Base-by-base conservation (phyloP, 148 eudicot species). In the Chenopodium berlandieri region DNA sequence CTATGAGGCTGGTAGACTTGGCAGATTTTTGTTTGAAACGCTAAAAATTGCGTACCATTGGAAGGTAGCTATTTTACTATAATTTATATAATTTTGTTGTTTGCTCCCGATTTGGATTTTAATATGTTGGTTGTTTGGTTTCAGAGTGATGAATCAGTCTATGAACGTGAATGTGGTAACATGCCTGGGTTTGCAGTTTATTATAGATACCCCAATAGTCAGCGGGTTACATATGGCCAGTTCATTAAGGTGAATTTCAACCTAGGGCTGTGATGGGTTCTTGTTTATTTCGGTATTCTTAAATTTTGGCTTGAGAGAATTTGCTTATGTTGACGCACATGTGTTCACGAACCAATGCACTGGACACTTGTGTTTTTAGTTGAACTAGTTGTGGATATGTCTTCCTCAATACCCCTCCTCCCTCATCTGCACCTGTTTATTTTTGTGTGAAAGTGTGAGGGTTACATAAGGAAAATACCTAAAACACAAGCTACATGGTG, bases 161-260 rank as follows among this genome's bases (percentile, higher is more conserved):
- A 97, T 88, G 99, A 94, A 83, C 94, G 91, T 37, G 99, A 97
- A 84, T 97, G 99, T 82, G 98, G 97, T 37, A 97, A 97, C 90
- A 97, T 94, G 97, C 99, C 99, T 46, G 99, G 99, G 7, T 97
- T 97, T 90, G 98, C 99, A 65, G 95, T 97, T 73, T 97, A 97
- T 71, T 96, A 96, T 82, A 89, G 97, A 88, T 89, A 86, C 83
- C 99, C 99, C 63, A 92, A 97, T 84, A 92, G 98, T 82, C 95
- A 91, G 89, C 98, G 98, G 30, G 97, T 97, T 68, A 91, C 95
- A 54, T 97, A 91, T 87, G 88, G 94, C 76, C 99, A 97, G 83
- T 97, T 94, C 84, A 89, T 97, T 71, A 97, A 94, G 95, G 99
- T 97, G 30, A 86, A 89, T 78, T 58, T 31, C 14, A 31, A 48